A percentile compares a stretch with the other conserved stretches of the same genome.
Conservation (phyloP, 768 basidiomycete genomes). For the Fistulinella prunicolor region DNA sequence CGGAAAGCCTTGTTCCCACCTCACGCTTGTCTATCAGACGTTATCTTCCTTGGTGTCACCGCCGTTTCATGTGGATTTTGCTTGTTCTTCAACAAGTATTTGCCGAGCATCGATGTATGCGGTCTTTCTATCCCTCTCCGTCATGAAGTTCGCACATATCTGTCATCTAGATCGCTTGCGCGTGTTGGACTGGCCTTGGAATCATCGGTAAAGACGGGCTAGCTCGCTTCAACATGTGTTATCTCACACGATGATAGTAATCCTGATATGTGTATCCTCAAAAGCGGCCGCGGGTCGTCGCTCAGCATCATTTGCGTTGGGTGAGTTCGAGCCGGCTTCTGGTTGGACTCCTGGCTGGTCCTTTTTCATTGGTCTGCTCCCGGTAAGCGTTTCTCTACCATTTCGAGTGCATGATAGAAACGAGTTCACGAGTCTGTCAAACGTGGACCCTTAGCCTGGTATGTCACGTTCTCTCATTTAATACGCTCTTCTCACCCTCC, state of each 20-base stretch:
- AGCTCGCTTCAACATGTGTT: background rate
- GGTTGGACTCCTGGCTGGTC: constrained; percentile 70
- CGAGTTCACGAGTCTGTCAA: background rate
- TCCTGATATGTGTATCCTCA: constrained; percentile 51
- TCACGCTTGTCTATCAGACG: constrained; percentile 33
- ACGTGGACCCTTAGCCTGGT: constrained; percentile 34
- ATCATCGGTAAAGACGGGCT: constrained; percentile 39
- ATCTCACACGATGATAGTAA: constrained; percentile 39
- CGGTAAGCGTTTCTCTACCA: constrained; percentile 36
- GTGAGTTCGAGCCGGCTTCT: constrained; percentile 60
- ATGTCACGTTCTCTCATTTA: background rate
- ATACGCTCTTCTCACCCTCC: background rate
- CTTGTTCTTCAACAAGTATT: constrained; percentile 51
- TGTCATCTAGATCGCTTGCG: constrained; percentile 47
- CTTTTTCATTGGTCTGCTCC: constrained; percentile 63
- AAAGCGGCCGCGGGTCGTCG: constrained; percentile 56
- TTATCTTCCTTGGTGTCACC: constrained; percentile 57
- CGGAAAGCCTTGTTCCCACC: background rate
- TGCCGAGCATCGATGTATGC: constrained; percentile 50
- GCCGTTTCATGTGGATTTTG: constrained; percentile 47
- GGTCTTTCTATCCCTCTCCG: too few relatives aligned
- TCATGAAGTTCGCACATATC: too few relatives aligned
- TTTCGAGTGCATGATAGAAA: background rate
- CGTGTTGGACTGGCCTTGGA: constrained; percentile 61
- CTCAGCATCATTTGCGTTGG: constrained; percentile 53